phyloP scores from a whole-genome alignment of 2,329 filamentous ascomycete genomes.

The Albophoma yamanashiensis region DNA sequence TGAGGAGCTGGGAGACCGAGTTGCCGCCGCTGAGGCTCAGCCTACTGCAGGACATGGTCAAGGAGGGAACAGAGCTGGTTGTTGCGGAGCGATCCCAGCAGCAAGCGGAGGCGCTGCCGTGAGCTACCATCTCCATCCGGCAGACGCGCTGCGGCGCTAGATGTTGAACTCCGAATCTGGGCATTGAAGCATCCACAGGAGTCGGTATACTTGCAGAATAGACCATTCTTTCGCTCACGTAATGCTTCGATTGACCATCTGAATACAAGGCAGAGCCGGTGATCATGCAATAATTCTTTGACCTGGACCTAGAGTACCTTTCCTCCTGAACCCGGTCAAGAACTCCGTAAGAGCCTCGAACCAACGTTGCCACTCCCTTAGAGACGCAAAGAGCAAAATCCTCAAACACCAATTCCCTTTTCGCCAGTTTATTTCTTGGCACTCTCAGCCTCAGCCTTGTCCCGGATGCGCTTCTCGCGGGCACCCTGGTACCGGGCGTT shows the following conservation, averaged over 20 bases:
- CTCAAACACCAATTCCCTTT: slow-evolving; percentile 31
- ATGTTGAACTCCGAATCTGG: background rate
- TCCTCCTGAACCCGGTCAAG: slow-evolving; percentile 23
- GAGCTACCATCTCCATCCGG: background rate
- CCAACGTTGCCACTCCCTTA: slow-evolving; percentile 25
- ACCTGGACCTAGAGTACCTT: slow-evolving; percentile 29
- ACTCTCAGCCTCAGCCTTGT: slow-evolving; percentile 72
- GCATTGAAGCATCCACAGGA: background rate
- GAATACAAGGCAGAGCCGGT: slow-evolving; percentile 23
- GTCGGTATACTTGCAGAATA: background rate
- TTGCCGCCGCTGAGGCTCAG: slow-evolving; percentile 26
- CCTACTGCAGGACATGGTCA: slow-evolving; percentile 38
- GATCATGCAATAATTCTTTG: slow-evolving; percentile 31
- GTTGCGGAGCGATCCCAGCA: slow-evolving; percentile 8
- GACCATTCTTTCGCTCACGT: slow-evolving; percentile 1
- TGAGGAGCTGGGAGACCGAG: slow-evolving; percentile 30
- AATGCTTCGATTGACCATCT: slow-evolving; percentile 18
- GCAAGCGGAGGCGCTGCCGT: background rate
- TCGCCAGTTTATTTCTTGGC: slow-evolving; percentile 68
- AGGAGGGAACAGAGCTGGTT: slow-evolving; percentile 37
- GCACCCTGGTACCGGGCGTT: slow-evolving; percentile 72
- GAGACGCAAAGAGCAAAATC: slow-evolving; percentile 31
- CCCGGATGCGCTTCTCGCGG: slow-evolving; percentile 88
- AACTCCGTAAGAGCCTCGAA: slow-evolving; percentile 24
- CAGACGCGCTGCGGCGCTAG: background rate